phyloP scores from a whole-genome alignment of 192 early-diverging fungal genomes.

The Umbelopsis sp. region DNA sequence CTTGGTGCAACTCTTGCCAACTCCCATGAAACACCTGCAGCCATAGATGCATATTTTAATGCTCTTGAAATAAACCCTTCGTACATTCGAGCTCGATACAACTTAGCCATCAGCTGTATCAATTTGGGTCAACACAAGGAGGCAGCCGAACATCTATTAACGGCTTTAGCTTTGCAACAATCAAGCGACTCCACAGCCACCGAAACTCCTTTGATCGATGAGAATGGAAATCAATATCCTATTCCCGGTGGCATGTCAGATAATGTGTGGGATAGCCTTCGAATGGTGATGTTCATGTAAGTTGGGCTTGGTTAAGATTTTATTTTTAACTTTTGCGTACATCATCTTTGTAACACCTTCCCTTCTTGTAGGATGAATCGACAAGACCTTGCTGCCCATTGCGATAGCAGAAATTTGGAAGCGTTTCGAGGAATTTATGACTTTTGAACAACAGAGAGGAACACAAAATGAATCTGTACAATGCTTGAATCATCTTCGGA shows the following conservation, averaged over 20 bases:
- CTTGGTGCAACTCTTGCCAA: conserved; percentile 97
- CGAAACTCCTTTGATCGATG: conserved; percentile 33
- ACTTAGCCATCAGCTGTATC: conserved; percentile 90
- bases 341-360: conserved; percentile 38
- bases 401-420: conserved; percentile 75
- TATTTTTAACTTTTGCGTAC: background rate
- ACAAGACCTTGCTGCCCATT: conserved; percentile 80
- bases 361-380: conserved; percentile 70
- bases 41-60: conserved; percentile 92
- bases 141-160: conserved; percentile 90
- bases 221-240: conserved; percentile 14
- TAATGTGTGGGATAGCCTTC: conserved; percentile 84
- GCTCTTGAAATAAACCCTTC: conserved; percentile 94
- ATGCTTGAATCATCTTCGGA: background rate
- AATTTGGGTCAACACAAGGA: conserved; percentile 87
- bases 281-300: conserved; percentile 60
- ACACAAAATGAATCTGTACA: background rate
- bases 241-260: conserved; percentile 60
- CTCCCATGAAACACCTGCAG: conserved; percentile 67
- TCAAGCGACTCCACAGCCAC: conserved; percentile 44
- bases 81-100: conserved; percentile 95
- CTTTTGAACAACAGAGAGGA: conserved; percentile 51
- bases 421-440: conserved; percentile 86
- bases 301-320: conserved; percentile 1
- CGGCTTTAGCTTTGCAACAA: conserved; percentile 84